Base-by-base conservation (phyloP, 257 asterid genomes). In the Petunia secreta region DNA sequence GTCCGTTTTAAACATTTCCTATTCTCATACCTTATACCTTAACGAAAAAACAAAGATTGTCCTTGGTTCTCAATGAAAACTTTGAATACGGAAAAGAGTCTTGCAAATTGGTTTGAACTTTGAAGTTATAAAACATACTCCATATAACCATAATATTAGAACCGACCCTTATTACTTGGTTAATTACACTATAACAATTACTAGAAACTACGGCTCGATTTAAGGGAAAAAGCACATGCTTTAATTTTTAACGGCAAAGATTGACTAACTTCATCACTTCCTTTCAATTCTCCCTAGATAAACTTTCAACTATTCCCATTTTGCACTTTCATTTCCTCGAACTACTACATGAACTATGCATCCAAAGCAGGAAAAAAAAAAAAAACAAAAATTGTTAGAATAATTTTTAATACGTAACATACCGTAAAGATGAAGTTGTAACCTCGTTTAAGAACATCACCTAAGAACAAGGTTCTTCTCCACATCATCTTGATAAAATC, bases 351-450 rank as follows among this genome's bases (percentile, higher is more conserved):
- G 7, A n/a, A 67, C 3, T 69, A 46, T 66, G 39, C 75, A n/a
- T 6, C 38, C 38, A 59, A 48, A 48, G 6, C 8, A 48, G 53
- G 53, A 48, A 4, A 2, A 52, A 50, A 50, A 14, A 0, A n/a
- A 40, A 9, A 9, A 44, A 68, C 13, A 52, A 7, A 4, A 34
- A 62, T 34, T 62, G 41, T 15, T 8, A 3, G 40, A 63, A 1
- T 0, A 69, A 25, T 2, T 1, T 16, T 16, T 2, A 25, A 46
- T 58, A 25, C 25, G 48, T 25, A 71, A 25, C 60, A 3, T 81
- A 86, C 89, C 84, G 89, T 83, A 65, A 86, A 86, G 53, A 86
- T 81, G 40, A 86, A 86, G 84, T 74, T 79, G 87, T 84, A 86
- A 78, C 87, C 89, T 5, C 73, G 69, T 46, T 77, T 79, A 9